These are phyloP conservation scores for Aureobasidium sp. DNA, from an alignment of 2,329 filamentous ascomycete species.

Conservation along the genomic window DNA sequence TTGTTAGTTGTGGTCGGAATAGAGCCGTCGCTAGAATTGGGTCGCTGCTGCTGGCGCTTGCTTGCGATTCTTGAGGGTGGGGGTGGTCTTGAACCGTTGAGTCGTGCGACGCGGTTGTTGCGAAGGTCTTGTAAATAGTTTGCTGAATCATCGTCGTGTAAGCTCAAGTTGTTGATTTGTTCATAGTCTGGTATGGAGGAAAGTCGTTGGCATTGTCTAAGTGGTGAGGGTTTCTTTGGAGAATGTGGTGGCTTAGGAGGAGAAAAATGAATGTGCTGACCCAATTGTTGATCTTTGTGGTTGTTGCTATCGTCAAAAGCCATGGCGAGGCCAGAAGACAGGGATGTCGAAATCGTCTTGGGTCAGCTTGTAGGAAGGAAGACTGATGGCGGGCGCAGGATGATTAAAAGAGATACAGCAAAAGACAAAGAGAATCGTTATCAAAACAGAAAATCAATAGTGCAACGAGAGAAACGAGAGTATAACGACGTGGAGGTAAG, in stretches of 20 bases:
- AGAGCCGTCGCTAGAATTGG: constrained; percentile 19
- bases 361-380: constrained; percentile 9
- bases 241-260: constrained; percentile 10
- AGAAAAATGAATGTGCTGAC: constrained; percentile 20
- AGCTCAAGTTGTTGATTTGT: constrained; percentile 18
- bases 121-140: constrained; percentile 64
- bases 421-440: background rate
- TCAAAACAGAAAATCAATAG: constrained; percentile 11
- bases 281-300: constrained; percentile 19
- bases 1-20: background rate
- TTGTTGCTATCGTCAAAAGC: background rate
- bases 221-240: constrained; percentile 11
- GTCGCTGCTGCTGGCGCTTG: constrained; percentile 17
- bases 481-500: constrained; percentile 4
- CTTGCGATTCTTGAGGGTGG: constrained; percentile 38
- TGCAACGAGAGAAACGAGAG: constrained; percentile 11
- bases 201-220: constrained; percentile 16
- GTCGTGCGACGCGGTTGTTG: constrained; percentile 56
- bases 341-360: constrained; percentile 1
- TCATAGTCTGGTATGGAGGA: constrained; percentile 11
- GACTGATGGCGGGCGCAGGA: constrained; percentile 4
- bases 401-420: constrained; percentile 8
- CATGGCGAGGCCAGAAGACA: constrained; percentile 7
- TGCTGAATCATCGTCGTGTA: constrained; percentile 39
- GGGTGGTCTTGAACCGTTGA: constrained; percentile 61